Evolutionary conservation across 2,329 filamentous ascomycete species (phyloP).

Genomic region (Stagonosporopsis vannaccii): DNA sequence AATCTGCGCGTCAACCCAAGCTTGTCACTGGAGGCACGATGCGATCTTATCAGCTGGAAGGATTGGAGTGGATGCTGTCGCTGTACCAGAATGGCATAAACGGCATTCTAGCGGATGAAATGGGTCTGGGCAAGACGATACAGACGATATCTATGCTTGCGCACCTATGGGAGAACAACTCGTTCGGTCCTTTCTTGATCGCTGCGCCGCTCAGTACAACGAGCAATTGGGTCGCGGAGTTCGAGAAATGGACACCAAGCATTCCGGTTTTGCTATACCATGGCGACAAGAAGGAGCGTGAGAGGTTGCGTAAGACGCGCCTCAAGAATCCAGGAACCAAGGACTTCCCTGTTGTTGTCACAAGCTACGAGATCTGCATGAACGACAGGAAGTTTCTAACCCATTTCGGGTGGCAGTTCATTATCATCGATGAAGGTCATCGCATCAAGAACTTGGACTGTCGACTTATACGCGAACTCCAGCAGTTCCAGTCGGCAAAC

Average conservation of each 20-base stretch:
- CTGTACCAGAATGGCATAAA: constrained; percentile 90
- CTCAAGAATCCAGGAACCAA: constrained; percentile 73
- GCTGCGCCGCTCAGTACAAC: constrained; percentile 90
- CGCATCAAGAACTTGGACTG: constrained; percentile 97
- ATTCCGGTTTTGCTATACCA: constrained; percentile 94
- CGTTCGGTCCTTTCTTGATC: constrained; percentile 89
- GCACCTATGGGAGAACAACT: constrained; percentile 83
- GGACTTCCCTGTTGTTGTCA: constrained; percentile 90
- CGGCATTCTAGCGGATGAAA: constrained; percentile 91
- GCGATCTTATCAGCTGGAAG: constrained; percentile 93
- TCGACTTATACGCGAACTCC: constrained; percentile 84
- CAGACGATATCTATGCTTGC: constrained; percentile 90
- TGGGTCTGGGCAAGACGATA: constrained; percentile 92
- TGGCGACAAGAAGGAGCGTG: constrained; percentile 79
- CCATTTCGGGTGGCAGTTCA: constrained; percentile 93
- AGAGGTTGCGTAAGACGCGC: constrained; percentile 73
- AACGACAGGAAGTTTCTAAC: constrained; percentile 83
- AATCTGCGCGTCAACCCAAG: constrained; percentile 84
- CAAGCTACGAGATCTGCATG: constrained; percentile 95
- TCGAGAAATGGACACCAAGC: constrained; percentile 84
- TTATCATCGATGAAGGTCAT: constrained; percentile 97
- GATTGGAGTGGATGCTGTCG: constrained; percentile 87
- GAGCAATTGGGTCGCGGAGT: constrained; percentile 96
- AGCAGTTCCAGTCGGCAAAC: constrained; percentile 89
- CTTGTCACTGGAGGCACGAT: constrained; percentile 87